Evolutionary conservation across 768 basidiomycete genomes (phyloP), one percentile per base, ranked within the genome.

Genomic region (Gyrodon lividus): DNA sequence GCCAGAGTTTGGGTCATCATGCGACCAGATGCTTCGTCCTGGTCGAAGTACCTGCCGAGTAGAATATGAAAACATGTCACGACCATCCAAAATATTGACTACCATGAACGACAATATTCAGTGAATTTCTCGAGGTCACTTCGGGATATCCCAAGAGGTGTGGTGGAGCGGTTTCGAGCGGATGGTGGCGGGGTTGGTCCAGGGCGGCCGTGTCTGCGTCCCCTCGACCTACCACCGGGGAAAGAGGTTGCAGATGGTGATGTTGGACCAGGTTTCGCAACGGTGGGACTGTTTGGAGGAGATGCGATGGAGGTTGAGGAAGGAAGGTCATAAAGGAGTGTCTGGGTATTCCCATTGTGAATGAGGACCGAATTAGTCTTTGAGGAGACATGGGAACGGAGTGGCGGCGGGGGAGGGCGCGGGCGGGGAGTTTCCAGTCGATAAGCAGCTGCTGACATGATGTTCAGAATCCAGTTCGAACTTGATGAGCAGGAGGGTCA

Each of bases 1-100:
- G 89, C 79, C 41, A 96, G 74, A 4, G 84, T 91, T 57, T 90
- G 85, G 13, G 89, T 87, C 84, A 96, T 92, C 54, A 79, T 73
- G 43, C 82, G 82, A 23, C 89, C 87, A 17, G 91, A 79, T 58
- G 82, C 77, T 60, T 89, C 84, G 63, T 92, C 86, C 68, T 92
- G 91, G 55, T 82, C 74, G 68, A 83, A 92, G 69, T 91, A 93
- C 91, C 90, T 92, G 59, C 30, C 45, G 55, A 45, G 47, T 16
- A 43, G 41, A 44, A 35, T 37, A 23, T 57, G 53, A 65, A 45
- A 42, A 26, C 24, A 48, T 20, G 55, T 5, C 2, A 35, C 17
- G 17, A 40, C 24, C 20, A 50, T 22, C 2, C 23, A 0, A 16
- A 38, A 43, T 8, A 20, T 43, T 46, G 69, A 75, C 57, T 64